These are phyloP conservation scores for Beverwykella pulmonaria DNA, from an alignment of 495 filamentous ascomycete genomes.

Conservation along the genomic window DNA sequence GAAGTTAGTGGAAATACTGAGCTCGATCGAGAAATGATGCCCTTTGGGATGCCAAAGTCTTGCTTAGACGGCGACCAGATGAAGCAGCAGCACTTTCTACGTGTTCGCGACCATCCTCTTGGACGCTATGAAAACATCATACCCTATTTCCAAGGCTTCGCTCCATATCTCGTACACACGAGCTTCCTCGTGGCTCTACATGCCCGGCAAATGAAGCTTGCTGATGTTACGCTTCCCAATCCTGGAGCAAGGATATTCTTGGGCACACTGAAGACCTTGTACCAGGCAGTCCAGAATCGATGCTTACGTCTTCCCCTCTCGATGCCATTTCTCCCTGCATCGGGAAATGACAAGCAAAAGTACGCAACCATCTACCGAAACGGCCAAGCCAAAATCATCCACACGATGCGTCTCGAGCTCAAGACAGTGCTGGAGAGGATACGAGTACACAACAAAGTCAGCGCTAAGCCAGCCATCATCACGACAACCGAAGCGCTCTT, in stretches of 20 bases:
- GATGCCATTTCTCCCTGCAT: background rate
- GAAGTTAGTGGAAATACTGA: conserved; percentile 5
- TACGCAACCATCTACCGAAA: conserved; percentile 40
- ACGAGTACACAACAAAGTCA: background rate
- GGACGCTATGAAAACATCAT: conserved; percentile 14
- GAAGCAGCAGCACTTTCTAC: conserved; percentile 9
- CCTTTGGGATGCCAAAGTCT: conserved; percentile 4
- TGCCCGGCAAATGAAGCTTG: background rate
- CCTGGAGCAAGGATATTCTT: conserved; percentile 7
- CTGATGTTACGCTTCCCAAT: background rate
- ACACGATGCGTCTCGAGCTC: conserved; percentile 29
- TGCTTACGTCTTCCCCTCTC: conserved; percentile 4
- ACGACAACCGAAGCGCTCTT: background rate
- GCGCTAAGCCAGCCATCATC: conserved; percentile 1
- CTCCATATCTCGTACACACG: conserved; percentile 14
- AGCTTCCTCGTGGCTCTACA: conserved; percentile 16
- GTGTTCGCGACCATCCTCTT: background rate
- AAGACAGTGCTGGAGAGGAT: conserved; percentile 5
- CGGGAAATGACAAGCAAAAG: conserved; percentile 34
- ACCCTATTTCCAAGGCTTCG: conserved; percentile 17
- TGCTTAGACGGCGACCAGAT: background rate
- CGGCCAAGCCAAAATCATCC: conserved; percentile 36
- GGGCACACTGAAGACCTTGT: background rate
- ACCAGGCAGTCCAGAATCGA: background rate
- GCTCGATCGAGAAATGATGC: background rate